Percentiles rank a stretch among this genome's conserved stretches.
These are phyloP conservation scores for Lactarius tabidus DNA, from an alignment of 768 basidiomycete genomes.

Conservation along the genomic window DNA sequence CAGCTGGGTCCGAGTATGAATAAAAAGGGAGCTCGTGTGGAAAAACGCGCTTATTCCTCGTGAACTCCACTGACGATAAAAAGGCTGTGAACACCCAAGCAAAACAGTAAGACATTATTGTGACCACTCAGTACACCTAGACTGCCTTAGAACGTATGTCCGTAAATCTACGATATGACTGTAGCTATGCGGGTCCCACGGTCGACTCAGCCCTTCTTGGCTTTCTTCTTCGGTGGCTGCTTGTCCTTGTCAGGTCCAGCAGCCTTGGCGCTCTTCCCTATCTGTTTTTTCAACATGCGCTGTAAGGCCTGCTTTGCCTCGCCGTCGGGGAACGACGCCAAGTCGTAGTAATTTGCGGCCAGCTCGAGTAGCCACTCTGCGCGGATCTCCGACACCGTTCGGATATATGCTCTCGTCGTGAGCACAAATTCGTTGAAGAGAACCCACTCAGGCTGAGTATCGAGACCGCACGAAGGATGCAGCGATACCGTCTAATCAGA, in stretches of 20 bases:
- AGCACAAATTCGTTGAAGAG: constrained; percentile 93
- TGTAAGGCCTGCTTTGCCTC: constrained; percentile 57
- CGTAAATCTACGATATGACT: background rate
- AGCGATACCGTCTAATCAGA: constrained; percentile 56
- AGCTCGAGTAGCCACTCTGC: constrained; percentile 80
- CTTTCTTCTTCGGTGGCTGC: constrained; percentile 12
- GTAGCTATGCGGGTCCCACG: background rate
- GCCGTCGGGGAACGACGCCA: constrained; percentile 57
- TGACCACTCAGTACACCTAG: background rate
- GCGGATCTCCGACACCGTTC: constrained; percentile 83
- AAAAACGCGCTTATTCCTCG: background rate
- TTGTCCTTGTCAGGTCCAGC: background rate
- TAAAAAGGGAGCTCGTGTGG: background rate
- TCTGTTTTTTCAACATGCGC: constrained; percentile 16
- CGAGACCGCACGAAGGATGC: constrained; percentile 86
- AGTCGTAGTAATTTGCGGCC: constrained; percentile 66
- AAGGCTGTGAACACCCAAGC: background rate
- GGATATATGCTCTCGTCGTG: constrained; percentile 83
- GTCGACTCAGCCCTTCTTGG: background rate
- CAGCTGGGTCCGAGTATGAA: background rate
- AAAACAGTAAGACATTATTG: background rate
- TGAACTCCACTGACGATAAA: background rate
- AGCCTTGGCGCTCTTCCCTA: background rate
- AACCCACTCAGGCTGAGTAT: constrained; percentile 88
- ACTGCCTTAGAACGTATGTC: background rate